Percentiles rank a stretch among this genome's conserved stretches.
Conservation (phyloP, 2,329 filamentous ascomycete genomes). For the Coniochaeta pulveracea region DNA sequence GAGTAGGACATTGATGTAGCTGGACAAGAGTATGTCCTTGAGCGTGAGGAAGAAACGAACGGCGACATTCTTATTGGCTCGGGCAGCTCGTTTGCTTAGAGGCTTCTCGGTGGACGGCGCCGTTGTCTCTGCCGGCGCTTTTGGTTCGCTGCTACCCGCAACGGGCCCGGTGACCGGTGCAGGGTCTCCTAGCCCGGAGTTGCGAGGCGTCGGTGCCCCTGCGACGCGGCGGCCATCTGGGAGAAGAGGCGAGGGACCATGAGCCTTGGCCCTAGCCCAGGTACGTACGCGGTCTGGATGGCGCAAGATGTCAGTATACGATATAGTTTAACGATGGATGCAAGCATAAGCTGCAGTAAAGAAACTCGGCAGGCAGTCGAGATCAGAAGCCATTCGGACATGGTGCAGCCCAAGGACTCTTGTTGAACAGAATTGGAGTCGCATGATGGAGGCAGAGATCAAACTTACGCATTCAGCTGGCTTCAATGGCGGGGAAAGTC, state of each 20-base stretch:
- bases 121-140: slow-evolving; percentile 16
- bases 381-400: too few species aligned
- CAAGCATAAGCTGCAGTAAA: too few species aligned
- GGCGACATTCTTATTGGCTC: slow-evolving; percentile 11
- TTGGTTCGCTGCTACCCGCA: slow-evolving; percentile 6
- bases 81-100: slow-evolving; percentile 13
- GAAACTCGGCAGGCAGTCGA: too few species aligned
- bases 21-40: slow-evolving; percentile 54
- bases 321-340: too few species aligned
- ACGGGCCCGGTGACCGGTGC: background rate
- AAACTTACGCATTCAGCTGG: too few species aligned
- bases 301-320: too few species aligned
- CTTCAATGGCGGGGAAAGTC: too few species aligned
- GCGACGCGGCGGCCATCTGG: slow-evolving; percentile 20
- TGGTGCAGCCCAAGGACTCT: too few species aligned
- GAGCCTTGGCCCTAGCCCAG: slow-evolving; percentile 40
- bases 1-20: slow-evolving; percentile 67
- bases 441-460: too few species aligned
- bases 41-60: slow-evolving; percentile 35
- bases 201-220: background rate
- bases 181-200: too few species aligned
- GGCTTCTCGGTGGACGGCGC: slow-evolving; percentile 9
- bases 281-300: slow-evolving; percentile 41
- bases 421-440: too few species aligned
- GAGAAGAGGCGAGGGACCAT: slow-evolving; percentile 34